A percentile compares a stretch with the other conserved stretches of the same genome.
These are phyloP conservation scores for Notholithocarpus densiflorus DNA, from an alignment of 306 rosid species.

Conservation along the genomic window DNA sequence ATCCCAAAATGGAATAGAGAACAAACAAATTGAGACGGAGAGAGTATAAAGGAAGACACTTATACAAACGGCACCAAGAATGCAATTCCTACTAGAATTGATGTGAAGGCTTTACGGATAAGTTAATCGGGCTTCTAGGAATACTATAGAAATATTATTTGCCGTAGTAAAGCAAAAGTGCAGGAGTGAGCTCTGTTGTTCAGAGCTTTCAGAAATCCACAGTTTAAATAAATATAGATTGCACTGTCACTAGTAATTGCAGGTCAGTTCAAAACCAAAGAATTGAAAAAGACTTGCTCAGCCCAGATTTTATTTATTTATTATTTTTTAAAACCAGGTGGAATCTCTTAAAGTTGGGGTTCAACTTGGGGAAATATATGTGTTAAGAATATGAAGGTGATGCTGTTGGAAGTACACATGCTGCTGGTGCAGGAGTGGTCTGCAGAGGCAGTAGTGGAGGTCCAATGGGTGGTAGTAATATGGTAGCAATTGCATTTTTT, in stretches of 20 bases:
- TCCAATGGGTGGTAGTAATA: background rate
- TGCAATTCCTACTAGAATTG: background rate
- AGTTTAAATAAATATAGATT: background rate
- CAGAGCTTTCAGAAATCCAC: background rate
- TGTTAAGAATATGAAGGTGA: background rate
- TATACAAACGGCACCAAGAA: background rate
- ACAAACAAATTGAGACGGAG: no score
- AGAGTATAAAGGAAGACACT: background rate
- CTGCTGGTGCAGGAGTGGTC: background rate
- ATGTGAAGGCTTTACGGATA: background rate
- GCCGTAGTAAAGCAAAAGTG: background rate
- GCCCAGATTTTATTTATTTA: background rate
- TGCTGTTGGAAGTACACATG: background rate
- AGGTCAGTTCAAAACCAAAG: background rate
- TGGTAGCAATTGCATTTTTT: background rate
- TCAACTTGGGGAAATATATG: background rate
- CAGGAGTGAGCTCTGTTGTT: background rate
- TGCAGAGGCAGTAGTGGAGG: background rate
- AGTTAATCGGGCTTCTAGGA: conserved; percentile 3
- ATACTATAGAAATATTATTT: background rate
- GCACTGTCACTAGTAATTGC: background rate
- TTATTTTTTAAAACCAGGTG: background rate
- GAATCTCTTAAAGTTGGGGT: background rate
- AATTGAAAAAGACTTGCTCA: background rate
- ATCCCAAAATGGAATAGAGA: no score